Conservation (phyloP, 1,139 yeast species). For the Saccharomyces hybrid region DNA sequence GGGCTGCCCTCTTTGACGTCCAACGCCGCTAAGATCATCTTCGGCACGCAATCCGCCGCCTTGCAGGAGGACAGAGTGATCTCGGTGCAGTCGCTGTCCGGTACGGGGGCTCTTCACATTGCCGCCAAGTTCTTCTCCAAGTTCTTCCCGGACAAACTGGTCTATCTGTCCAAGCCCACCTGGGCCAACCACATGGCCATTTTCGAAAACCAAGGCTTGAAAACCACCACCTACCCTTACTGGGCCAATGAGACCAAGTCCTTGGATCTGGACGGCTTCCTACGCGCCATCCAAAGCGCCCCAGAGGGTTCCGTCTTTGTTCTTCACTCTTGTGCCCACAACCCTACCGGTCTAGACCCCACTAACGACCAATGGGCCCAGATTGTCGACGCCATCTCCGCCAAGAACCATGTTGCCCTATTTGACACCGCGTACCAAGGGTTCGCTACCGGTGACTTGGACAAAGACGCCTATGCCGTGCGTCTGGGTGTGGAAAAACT, state of each 20-base stretch:
- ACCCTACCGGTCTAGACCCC: conserved; percentile 97
- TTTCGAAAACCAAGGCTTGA: conserved; percentile 59
- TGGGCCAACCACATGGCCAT: conserved; percentile 94
- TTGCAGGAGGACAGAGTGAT: conserved; percentile 49
- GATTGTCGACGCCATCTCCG: conserved; percentile 54
- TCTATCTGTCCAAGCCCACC: conserved; percentile 83
- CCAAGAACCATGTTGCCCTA: conserved; percentile 67
- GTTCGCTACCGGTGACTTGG: conserved; percentile 84
- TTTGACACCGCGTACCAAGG: conserved; percentile 98
- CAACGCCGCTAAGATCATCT: conserved; percentile 71
- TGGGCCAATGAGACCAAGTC: conserved; percentile 61
- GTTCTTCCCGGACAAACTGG: conserved; percentile 39
- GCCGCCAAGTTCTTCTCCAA: conserved; percentile 65
- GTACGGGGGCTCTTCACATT: conserved; percentile 92
- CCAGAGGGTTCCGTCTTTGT: conserved; percentile 74
- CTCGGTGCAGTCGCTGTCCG: conserved; percentile 81
- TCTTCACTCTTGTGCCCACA: conserved; percentile 94
- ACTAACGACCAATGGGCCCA: conserved; percentile 75
- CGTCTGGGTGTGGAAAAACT: conserved; percentile 63
- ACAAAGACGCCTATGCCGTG: conserved; percentile 78
- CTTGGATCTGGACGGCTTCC: conserved; percentile 60
- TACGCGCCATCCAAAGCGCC: conserved; percentile 59
- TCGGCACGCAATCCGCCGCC: conserved; percentile 60
- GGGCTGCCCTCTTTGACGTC: conserved; percentile 65
- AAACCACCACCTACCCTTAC: conserved; percentile 67